Evolutionary conservation across 768 basidiomycete genomes (phyloP).

Genomic region (Fistulinella prunicolor): DNA sequence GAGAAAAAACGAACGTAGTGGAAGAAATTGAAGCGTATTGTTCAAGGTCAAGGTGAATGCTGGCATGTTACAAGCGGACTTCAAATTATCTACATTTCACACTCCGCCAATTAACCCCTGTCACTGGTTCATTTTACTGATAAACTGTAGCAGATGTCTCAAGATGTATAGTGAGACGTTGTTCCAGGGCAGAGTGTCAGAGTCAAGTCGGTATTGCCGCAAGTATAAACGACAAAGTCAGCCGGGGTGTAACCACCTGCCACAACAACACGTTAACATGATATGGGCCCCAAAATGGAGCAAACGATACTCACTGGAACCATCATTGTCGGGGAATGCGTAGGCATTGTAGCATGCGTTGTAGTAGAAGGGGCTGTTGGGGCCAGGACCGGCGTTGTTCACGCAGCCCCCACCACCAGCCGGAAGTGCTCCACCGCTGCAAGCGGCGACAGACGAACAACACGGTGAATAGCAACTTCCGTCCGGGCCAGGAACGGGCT

Average conservation of each 20-base stretch:
- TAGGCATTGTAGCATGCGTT: slow-evolving; percentile 15
- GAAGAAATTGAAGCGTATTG: background rate
- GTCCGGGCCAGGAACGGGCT: slow-evolving; percentile 16
- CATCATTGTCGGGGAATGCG: slow-evolving; percentile 18
- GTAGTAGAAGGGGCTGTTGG: slow-evolving; percentile 18
- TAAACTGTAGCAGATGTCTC: no score
- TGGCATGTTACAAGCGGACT: slow-evolving; percentile 9
- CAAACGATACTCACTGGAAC: slow-evolving; percentile 1
- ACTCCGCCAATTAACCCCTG: slow-evolving; percentile 13
- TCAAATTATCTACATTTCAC: slow-evolving; percentile 3
- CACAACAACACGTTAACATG: no score
- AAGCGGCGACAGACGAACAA: slow-evolving; percentile 12
- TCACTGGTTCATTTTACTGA: background rate
- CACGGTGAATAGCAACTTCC: slow-evolving; percentile 16
- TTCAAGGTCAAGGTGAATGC: background rate
- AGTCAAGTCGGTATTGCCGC: slow-evolving; percentile 13
- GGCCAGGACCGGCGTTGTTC: slow-evolving; percentile 18
- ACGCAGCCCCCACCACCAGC: slow-evolving; percentile 13
- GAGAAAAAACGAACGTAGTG: background rate
- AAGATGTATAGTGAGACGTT: slow-evolving; percentile 2
- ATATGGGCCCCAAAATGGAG: background rate
- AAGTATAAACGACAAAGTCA: slow-evolving; percentile 12
- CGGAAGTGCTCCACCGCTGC: slow-evolving; percentile 16
- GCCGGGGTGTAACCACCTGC: slow-evolving; percentile 9
- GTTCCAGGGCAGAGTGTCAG: slow-evolving; percentile 18